Percentiles rank a stretch among this genome's conserved stretches.
phyloP scores from a whole-genome alignment of 1,284 basidiomycete species.

The Bondarzewia mesenterica region DNA sequence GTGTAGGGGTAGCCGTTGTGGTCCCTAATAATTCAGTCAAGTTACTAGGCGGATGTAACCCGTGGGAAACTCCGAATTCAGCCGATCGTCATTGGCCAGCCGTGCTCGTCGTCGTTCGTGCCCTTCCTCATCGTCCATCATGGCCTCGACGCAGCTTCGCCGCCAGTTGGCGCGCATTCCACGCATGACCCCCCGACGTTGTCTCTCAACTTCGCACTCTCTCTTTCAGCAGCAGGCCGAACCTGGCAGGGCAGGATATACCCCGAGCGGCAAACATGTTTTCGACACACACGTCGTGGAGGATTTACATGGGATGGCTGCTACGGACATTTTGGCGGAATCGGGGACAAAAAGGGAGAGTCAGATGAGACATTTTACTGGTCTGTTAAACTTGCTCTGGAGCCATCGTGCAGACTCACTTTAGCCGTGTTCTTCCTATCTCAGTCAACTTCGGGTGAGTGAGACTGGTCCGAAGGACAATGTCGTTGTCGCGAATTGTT shows the following conservation, averaged over 20 bases:
- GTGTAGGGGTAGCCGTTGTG: not conserved
- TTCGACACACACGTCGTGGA: slow-evolving; percentile 70
- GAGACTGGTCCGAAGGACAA: not conserved
- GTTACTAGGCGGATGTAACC: slow-evolving; percentile 1
- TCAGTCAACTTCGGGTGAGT: slow-evolving; percentile 84
- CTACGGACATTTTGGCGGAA: slow-evolving; percentile 73
- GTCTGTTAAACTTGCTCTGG: slow-evolving; percentile 33
- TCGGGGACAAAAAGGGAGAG: slow-evolving; percentile 66
- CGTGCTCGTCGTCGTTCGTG: slow-evolving; percentile 3
- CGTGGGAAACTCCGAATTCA: slow-evolving; percentile 7
- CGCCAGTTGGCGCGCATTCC: slow-evolving; percentile 32
- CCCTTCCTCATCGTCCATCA: slow-evolving; percentile 21
- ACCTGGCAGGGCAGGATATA: slow-evolving; percentile 9
- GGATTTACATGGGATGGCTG: slow-evolving; percentile 72
- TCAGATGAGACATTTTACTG: slow-evolving; percentile 89
- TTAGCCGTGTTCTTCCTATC: not conserved
- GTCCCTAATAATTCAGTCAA: not conserved
- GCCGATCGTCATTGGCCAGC: slow-evolving; percentile 6
- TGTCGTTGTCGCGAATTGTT: not conserved
- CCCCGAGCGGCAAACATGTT: slow-evolving; percentile 32
- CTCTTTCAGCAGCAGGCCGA: slow-evolving; percentile 13
- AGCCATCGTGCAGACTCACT: slow-evolving; percentile 7
- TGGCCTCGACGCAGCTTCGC: slow-evolving; percentile 46
- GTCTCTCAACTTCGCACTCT: slow-evolving; percentile 15
- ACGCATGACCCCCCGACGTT: slow-evolving; percentile 13